A percentile compares a stretch with the other conserved stretches of the same genome.
Evolutionary conservation across 257 asterid genomes (phyloP).

Genomic region (Solanum okadae): DNA sequence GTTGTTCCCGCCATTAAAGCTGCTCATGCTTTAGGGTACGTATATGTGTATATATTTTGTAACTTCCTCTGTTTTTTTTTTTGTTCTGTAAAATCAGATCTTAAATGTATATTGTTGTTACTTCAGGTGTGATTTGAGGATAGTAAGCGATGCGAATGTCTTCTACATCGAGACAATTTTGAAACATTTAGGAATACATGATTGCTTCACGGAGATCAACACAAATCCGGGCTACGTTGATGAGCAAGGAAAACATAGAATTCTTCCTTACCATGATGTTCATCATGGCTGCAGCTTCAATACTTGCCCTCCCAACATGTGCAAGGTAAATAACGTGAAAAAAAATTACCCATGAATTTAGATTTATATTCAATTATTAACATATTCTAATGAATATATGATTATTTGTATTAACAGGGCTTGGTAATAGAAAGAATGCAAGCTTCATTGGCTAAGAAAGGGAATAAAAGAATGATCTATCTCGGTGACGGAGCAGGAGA

Average conservation of each 20-base stretch:
- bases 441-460: slow-evolving; percentile 10
- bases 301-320: slow-evolving; percentile 70
- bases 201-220: slow-evolving; percentile 58
- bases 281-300: slow-evolving; percentile 41
- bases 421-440: slow-evolving; percentile 18
- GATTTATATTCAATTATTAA: too few relatives aligned
- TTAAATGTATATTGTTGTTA: too few relatives aligned
- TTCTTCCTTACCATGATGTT: slow-evolving; percentile 56
- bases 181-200: slow-evolving; percentile 49
- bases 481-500: slow-evolving; percentile 33
- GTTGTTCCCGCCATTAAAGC: slow-evolving; percentile 38
- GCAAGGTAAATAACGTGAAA: slow-evolving; percentile 33
- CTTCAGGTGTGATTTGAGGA: slow-evolving; percentile 69
- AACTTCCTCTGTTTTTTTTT: neutral
- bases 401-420: neutral
- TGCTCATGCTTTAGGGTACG: slow-evolving; percentile 55
- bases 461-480: slow-evolving; percentile 25
- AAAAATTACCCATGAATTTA: too few relatives aligned
- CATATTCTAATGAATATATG: neutral
- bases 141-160: slow-evolving; percentile 77
- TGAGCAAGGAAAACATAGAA: slow-evolving; percentile 54
- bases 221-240: slow-evolving; percentile 65
- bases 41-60: neutral
- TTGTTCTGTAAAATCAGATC: neutral
- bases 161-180: slow-evolving; percentile 68